A percentile compares a stretch with the other conserved stretches of the same genome.
Conservation (phyloP, 2,329 filamentous ascomycete genomes). For the Byssoonygena ceratinophila region DNA sequence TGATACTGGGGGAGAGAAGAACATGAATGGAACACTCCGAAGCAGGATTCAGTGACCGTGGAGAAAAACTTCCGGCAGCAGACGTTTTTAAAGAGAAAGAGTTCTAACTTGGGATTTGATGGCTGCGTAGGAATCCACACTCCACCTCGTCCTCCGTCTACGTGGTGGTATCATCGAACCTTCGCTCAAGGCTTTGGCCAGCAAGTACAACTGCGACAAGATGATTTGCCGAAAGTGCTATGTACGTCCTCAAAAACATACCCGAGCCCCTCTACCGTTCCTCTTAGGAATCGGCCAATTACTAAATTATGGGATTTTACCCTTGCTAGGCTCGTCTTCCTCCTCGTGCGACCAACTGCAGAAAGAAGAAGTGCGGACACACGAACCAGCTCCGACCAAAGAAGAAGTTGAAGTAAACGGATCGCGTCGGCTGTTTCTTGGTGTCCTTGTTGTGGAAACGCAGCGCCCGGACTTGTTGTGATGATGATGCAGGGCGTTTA, state of each 20-base stretch:
- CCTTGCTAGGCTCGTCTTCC: slow-evolving; percentile 61
- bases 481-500: slow-evolving; percentile 13
- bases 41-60: not conserved
- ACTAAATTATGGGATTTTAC: not conserved
- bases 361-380: slow-evolving; percentile 99
- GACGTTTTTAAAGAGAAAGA: slow-evolving; percentile 6
- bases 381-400: slow-evolving; percentile 99
- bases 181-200: slow-evolving; percentile 51
- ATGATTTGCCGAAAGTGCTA: slow-evolving; percentile 99
- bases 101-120: slow-evolving; percentile 27
- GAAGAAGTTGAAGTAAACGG: slow-evolving; percentile 93
- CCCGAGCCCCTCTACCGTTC: not conserved
- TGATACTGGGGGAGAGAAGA: not conserved
- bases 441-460: slow-evolving; percentile 10
- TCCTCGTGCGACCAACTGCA: slow-evolving; percentile 98
- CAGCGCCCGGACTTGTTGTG: slow-evolving; percentile 12
- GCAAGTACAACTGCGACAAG: slow-evolving; percentile 99
- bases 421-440: slow-evolving; percentile 9
- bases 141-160: slow-evolving; percentile 54
- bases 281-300: not conserved
- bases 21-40: not conserved
- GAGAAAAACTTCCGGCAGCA: too few relatives aligned
- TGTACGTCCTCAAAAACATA: slow-evolving; percentile 47
- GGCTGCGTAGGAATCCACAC: slow-evolving; percentile 48
- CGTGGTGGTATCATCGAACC: slow-evolving; percentile 49